phyloP scores from a whole-genome alignment of 78 protist genomes.

The Bigelowiella natans region DNA sequence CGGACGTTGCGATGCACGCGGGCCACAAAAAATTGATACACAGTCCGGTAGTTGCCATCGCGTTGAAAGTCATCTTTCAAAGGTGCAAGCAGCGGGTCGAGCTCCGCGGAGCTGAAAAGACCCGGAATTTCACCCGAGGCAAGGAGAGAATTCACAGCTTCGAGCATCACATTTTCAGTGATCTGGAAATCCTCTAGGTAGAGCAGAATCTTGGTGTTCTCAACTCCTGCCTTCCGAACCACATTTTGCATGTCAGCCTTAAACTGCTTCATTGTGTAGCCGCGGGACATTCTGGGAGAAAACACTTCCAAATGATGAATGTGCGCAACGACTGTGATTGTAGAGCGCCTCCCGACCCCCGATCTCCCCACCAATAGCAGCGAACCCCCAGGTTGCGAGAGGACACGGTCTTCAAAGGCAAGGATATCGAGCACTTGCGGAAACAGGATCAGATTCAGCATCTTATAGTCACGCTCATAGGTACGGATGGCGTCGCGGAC shows the following conservation, averaged over 20 bases:
- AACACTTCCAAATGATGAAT: slow-evolving; percentile 22
- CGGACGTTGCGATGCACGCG: slow-evolving; percentile 47
- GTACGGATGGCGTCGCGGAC: background rate
- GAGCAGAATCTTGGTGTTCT: slow-evolving; percentile 31
- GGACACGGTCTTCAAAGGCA: slow-evolving; percentile 58
- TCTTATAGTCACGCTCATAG: slow-evolving; percentile 52
- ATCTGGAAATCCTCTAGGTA: slow-evolving; percentile 66
- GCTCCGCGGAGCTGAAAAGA: slow-evolving; percentile 61
- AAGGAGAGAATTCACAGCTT: slow-evolving; percentile 58
- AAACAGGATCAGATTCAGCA: slow-evolving; percentile 49
- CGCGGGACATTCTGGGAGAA: slow-evolving; percentile 30
- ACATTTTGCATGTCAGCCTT: slow-evolving; percentile 37
- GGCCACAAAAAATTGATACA: slow-evolving; percentile 35
- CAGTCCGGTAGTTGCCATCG: slow-evolving; percentile 23
- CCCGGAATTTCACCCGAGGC: slow-evolving; percentile 75
- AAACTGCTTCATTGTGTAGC: slow-evolving; percentile 38
- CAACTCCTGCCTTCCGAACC: slow-evolving; percentile 45
- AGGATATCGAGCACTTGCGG: slow-evolving; percentile 44
- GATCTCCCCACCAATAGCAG: slow-evolving; percentile 50
- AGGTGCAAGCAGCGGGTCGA: slow-evolving; percentile 49
- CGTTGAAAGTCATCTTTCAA: slow-evolving; percentile 28
- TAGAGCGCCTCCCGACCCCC: slow-evolving; percentile 60
- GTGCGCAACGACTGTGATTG: slow-evolving; percentile 31
- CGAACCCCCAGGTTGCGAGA: slow-evolving; percentile 59
- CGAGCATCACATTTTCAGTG: slow-evolving; percentile 32